Evolutionary conservation across 2,329 filamentous ascomycete genomes (phyloP), one percentile per base, ranked within the genome.

Genomic region (Colletotrichum tanaceti): DNA sequence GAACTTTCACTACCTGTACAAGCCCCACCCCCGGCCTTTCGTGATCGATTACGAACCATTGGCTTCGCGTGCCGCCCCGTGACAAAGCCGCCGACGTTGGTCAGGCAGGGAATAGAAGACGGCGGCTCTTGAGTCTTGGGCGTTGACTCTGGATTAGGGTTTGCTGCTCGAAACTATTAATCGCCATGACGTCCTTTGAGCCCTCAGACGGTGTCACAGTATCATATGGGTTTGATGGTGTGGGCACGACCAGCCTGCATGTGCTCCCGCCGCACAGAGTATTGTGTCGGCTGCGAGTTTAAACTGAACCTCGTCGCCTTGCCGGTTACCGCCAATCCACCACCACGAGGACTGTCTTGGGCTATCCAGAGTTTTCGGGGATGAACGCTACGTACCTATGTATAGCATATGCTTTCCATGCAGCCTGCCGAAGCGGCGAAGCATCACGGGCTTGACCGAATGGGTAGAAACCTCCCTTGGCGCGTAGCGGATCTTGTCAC

Each of bases 141-240:
- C 38, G 49, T 55, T 16, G 14, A 20, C 43, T 22, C 35, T 46
- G 22, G 28, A 53, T 32, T 65, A 65, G 57, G 50, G 35, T 61
- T 65, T 24, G 49, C 32, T 68, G 20, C 55, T 57, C 66, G 66
- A 68, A 68, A 68, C 62, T 65, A 68, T 55, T 65, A 58, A 11
- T 43, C 55, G 62, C 65, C 55, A 55, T 65, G 66, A 68, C 55
- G 49, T 50, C 38, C 22, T 52, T 55, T 55, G 22, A 50, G 61
- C 66, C 44, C 66, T 66, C 35, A 39, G 62, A 52, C 50, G 49
- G 62, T 68, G 66, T 57, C 62, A 57, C 28, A 32, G 62, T 68
- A 68, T 68, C 62, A 68, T 62, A 68, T 52, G 55, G 66, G 66
- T 68, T 68, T 68, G 62, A 65, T 57, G 50, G 38, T 57, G 63